Evolutionary conservation across 805 yeast genomes (phyloP).

Genomic region (Zygoascus flipseniorum): DNA sequence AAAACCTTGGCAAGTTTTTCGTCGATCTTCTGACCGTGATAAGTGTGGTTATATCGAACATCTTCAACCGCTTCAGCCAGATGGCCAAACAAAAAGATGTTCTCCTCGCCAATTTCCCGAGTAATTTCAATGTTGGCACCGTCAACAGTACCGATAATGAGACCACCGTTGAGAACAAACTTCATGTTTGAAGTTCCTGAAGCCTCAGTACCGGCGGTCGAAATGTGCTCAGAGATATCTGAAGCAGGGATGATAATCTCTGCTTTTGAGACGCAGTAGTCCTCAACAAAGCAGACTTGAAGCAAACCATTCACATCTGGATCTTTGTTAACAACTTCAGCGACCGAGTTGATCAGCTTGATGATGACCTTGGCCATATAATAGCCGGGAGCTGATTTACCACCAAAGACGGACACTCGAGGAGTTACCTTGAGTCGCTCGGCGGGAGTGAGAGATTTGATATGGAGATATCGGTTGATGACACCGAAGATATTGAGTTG

Average conservation of each 20-base stretch:
- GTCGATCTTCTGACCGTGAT: conserved; percentile 52
- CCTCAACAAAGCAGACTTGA: conserved; percentile 84
- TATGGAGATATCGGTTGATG: conserved; percentile 68
- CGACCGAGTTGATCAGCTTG: conserved; percentile 74
- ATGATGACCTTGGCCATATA: conserved; percentile 90
- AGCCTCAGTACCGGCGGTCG: conserved; percentile 96
- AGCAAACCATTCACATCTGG: conserved; percentile 63
- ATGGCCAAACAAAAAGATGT: conserved; percentile 86
- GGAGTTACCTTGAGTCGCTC: conserved; percentile 60
- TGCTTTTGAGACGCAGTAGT: conserved; percentile 90
- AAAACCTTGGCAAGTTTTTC: conserved; percentile 55
- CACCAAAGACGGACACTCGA: conserved; percentile 79
- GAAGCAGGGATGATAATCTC: conserved; percentile 86
- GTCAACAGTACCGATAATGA: conserved; percentile 90
- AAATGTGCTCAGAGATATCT: conserved; percentile 86
- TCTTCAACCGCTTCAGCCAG: conserved; percentile 85
- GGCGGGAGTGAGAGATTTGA: conserved; percentile 57
- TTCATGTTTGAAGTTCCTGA: conserved; percentile 96
- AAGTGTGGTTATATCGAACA: conserved; percentile 64
- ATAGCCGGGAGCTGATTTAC: conserved; percentile 97
- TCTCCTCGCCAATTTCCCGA: conserved; percentile 87
- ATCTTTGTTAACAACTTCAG: conserved; percentile 73
- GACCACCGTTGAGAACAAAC: conserved; percentile 88
- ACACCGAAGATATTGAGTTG: conserved; percentile 88
- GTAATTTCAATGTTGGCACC: conserved; percentile 96